These are phyloP conservation scores for Endocladia muricata DNA, from an alignment of 31 red algal genomes.

Conservation along the genomic window DNA sequence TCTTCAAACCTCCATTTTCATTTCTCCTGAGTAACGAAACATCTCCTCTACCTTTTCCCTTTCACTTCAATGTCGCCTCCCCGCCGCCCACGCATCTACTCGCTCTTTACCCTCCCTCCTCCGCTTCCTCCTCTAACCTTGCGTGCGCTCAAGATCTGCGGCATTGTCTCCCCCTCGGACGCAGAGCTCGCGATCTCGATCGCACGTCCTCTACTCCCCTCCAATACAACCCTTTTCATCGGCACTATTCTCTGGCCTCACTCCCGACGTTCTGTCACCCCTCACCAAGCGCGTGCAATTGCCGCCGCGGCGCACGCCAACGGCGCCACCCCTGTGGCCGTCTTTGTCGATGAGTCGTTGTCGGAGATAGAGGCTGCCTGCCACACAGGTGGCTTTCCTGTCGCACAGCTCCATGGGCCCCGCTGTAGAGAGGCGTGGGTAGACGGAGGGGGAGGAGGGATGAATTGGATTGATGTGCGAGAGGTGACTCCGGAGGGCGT, in stretches of 20 bases:
- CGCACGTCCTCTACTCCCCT: slow-evolving; percentile 20
- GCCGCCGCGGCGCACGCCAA: slow-evolving; percentile 27
- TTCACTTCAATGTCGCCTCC: no score
- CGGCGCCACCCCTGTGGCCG: slow-evolving; percentile 60
- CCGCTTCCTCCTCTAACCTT: not conserved
- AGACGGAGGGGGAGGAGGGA: not conserved
- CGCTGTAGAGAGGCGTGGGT: not conserved
- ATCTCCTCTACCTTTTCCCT: no score
- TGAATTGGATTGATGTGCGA: slow-evolving; percentile 63
- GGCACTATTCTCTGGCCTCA: slow-evolving; percentile 72
- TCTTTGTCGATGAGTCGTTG: slow-evolving; percentile 67
- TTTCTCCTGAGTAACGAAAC: no score
- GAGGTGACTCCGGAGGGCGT: slow-evolving; percentile 43
- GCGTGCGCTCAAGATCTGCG: slow-evolving; percentile 20
- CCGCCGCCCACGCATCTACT: no score
- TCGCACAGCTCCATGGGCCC: slow-evolving; percentile 67
- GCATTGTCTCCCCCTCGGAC: slow-evolving; percentile 2
- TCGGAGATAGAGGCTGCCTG: slow-evolving; percentile 27
- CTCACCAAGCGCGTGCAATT: slow-evolving; percentile 26
- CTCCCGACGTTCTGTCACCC: slow-evolving; percentile 39
- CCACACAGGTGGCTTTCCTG: slow-evolving; percentile 18
- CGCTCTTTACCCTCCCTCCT: no score
- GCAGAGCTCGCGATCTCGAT: not conserved
- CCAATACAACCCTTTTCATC: slow-evolving; percentile 50
- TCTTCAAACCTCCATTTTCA: no score